phyloP scores from a whole-genome alignment of 495 filamentous ascomycete species.

The Pyronema omphalodes region DNA sequence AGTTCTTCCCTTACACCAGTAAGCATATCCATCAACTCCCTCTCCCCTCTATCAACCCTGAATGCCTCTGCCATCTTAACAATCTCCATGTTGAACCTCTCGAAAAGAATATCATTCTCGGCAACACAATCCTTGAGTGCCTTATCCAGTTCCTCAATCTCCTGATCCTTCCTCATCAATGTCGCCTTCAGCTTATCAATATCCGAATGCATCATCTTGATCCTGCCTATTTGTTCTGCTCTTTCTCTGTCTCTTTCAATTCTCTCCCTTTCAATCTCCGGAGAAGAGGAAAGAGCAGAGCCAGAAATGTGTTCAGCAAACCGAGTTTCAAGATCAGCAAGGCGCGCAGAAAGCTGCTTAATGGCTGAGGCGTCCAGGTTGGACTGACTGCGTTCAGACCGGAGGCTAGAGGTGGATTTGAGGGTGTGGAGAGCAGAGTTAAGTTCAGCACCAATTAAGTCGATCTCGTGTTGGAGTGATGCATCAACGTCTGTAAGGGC shows the following conservation, averaged over 20 bases:
- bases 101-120: slow-evolving; percentile 88
- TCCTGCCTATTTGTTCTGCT: not conserved
- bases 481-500: slow-evolving; percentile 49
- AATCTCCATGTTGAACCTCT: slow-evolving; percentile 79
- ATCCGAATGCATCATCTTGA: slow-evolving; percentile 49
- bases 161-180: slow-evolving; percentile 52
- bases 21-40: slow-evolving; percentile 49
- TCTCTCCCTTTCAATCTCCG: not conserved
- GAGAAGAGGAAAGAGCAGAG: not conserved
- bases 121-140: slow-evolving; percentile 47
- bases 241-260: not conserved
- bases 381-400: slow-evolving; percentile 24
- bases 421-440: slow-evolving; percentile 31
- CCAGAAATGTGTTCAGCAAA: slow-evolving; percentile 28
- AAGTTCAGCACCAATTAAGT: slow-evolving; percentile 69
- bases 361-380: slow-evolving; percentile 13
- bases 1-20: slow-evolving; percentile 50
- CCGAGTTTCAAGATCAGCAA: slow-evolving; percentile 45
- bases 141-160: slow-evolving; percentile 76
- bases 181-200: slow-evolving; percentile 31
- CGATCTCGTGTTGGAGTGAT: slow-evolving; percentile 55
- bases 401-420: no score
- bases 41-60: slow-evolving; percentile 45
- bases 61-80: slow-evolving; percentile 63
- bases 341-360: slow-evolving; percentile 30